Percentiles rank a stretch among this genome's conserved stretches.
Conservation (phyloP, 768 basidiomycete genomes). For the Cystoderma amianthinum region DNA sequence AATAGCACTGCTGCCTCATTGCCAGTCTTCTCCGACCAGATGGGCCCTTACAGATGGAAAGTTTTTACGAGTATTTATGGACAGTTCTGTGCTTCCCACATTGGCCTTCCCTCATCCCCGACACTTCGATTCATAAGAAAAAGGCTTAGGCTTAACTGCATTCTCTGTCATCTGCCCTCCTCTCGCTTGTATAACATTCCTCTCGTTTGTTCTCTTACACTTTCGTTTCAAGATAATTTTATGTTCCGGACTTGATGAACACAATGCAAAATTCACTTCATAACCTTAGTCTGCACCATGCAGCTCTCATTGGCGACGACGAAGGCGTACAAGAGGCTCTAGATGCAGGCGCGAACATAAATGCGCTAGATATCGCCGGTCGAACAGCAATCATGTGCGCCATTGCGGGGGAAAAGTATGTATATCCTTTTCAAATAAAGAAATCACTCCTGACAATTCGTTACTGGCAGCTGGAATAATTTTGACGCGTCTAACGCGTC, state of each 20-base stretch:
- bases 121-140: conserved; percentile 10
- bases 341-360: conserved; percentile 58
- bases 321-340: conserved; percentile 47
- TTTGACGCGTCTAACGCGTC: conserved; percentile 68
- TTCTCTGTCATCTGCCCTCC: conserved; percentile 6
- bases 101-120: conserved; percentile 5
- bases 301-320: conserved; percentile 51
- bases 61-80: conserved; percentile 8
- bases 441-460: no score
- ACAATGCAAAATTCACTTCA: conserved; percentile 19
- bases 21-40: conserved; percentile 9
- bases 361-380: conserved; percentile 53
- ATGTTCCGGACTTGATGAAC: not conserved
- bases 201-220: conserved; percentile 1
- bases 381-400: conserved; percentile 62
- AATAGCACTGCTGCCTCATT: conserved; percentile 13
- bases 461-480: conserved; percentile 62
- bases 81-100: conserved; percentile 5
- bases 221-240: not conserved
- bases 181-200: conserved; percentile 3
- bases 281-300: conserved; percentile 40
- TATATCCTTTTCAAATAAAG: conserved; percentile 7
- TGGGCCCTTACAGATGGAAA: not conserved
- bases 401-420: conserved; percentile 67
- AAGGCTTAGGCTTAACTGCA: conserved; percentile 7